These are phyloP conservation scores for Brassica napus DNA, from an alignment of 345 rosid genomes.

Conservation along the genomic window DNA sequence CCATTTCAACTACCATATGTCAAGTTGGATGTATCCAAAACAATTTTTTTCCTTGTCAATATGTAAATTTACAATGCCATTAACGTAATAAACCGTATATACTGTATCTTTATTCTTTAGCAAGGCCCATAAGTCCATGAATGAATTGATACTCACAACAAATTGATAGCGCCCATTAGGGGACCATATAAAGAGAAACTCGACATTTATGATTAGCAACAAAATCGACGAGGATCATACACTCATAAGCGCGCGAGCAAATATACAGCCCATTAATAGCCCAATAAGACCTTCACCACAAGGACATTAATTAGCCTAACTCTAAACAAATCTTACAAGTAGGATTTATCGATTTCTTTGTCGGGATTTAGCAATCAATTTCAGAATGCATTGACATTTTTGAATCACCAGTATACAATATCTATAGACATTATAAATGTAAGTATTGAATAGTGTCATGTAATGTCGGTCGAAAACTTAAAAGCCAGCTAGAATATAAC, in stretches of 20 bases:
- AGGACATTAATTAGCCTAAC: slow-evolving; percentile 8
- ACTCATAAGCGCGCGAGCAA: not conserved
- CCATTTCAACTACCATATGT: not conserved
- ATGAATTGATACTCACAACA: slow-evolving; percentile 13
- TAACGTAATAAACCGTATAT: not conserved
- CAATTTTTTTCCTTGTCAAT: not conserved
- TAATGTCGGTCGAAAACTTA: slow-evolving; percentile 31
- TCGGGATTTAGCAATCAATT: slow-evolving; percentile 18
- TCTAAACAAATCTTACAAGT: not conserved
- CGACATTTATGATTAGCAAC: not conserved
- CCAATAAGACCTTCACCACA: not conserved
- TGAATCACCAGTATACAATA: not conserved
- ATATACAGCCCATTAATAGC: slow-evolving; percentile 10
- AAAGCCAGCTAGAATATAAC: slow-evolving; percentile 20
- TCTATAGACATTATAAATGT: not conserved
- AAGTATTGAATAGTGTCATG: slow-evolving; percentile 2
- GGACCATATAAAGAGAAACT: not conserved
- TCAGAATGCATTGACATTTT: slow-evolving; percentile 5
- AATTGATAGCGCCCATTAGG: not conserved
- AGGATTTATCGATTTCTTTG: not conserved
- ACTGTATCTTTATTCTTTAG: not conserved
- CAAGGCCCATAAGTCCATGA: not conserved
- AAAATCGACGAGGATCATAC: too few relatives aligned
- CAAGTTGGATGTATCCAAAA: not conserved
- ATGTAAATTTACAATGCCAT: not conserved